These are phyloP conservation scores for Persicaria maculosa DNA, from an alignment of 148 eudicot genomes.

Conservation along the genomic window DNA sequence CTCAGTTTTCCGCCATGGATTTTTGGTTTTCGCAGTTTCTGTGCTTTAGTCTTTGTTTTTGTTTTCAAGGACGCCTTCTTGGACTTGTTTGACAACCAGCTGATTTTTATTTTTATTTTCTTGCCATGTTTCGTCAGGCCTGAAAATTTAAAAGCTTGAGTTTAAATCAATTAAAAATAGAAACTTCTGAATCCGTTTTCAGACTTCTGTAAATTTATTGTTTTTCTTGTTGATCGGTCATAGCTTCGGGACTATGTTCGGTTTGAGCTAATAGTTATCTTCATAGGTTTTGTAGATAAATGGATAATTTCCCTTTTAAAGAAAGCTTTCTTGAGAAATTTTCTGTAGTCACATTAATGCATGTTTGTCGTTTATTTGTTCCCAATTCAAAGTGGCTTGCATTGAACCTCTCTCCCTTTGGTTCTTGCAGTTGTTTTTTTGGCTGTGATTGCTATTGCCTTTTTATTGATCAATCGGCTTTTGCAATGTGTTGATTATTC, in stretches of 20 bases:
- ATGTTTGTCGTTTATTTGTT: neutral
- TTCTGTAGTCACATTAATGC: neutral
- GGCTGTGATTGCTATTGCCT: neutral
- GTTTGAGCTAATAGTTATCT: neutral
- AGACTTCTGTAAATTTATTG: neutral
- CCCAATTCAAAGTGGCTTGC: neutral
- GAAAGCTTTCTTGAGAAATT: neutral
- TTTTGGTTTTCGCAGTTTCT: neutral
- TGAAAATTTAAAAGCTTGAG: neutral
- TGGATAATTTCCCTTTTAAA: neutral
- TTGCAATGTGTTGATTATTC: neutral
- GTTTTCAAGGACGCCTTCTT: neutral
- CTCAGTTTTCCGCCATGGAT: neutral
- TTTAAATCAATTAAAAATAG: neutral
- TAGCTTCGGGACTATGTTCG: neutral
- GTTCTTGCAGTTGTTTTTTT: neutral
- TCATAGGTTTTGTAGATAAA: neutral
- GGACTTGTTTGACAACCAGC: neutral
- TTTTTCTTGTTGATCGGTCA: neutral
- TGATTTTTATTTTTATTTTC: neutral
- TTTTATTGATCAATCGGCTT: neutral
- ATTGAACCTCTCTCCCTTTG: neutral
- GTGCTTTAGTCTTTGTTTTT: neutral
- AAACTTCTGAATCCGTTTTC: neutral
- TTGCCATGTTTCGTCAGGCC: neutral